Conservation (phyloP, 2,329 filamentous ascomycete species). For the Pyrenochaeta sp. region DNA sequence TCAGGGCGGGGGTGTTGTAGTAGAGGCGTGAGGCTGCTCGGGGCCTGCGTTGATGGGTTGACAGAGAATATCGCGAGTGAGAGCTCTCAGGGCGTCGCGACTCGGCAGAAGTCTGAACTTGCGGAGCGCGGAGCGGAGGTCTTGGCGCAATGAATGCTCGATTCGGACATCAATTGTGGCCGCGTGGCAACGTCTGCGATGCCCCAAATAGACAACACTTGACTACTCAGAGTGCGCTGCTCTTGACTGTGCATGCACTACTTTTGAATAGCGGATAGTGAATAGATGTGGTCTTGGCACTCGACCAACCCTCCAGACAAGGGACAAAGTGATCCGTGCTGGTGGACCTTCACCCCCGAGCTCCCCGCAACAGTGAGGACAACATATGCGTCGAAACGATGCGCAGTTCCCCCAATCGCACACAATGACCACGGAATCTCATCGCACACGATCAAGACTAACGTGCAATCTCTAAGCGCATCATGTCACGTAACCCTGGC, state of each 20-base stretch:
- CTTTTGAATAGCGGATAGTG: no score
- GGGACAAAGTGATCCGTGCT: conserved; percentile 21
- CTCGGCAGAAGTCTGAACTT: conserved; percentile 14
- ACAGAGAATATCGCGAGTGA: conserved; percentile 24
- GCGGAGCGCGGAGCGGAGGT: conserved; percentile 19
- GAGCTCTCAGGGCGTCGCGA: conserved; percentile 20
- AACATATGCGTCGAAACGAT: conserved; percentile 12
- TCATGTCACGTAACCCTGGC: conserved; percentile 49
- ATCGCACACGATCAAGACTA: neutral
- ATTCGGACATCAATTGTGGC: no score
- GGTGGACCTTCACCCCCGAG: conserved; percentile 35
- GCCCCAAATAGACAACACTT: neutral
- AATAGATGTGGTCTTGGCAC: no score
- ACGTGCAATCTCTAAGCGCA: conserved; percentile 14
- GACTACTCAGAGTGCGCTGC: no score
- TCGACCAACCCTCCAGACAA: neutral
- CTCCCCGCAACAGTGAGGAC: conserved; percentile 33
- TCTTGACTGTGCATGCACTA: no score
- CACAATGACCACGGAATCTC: conserved; percentile 21
- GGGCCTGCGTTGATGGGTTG: conserved; percentile 25
- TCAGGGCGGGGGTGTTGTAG: conserved; percentile 12
- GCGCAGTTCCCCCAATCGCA: conserved; percentile 15
- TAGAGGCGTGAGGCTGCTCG: conserved; percentile 24
- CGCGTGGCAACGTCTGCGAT: neutral
- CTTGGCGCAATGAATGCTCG: conserved; percentile 17